Base-by-base conservation (phyloP, 192 early-diverging fungal species). In the Backusella liffmaniae region DNA sequence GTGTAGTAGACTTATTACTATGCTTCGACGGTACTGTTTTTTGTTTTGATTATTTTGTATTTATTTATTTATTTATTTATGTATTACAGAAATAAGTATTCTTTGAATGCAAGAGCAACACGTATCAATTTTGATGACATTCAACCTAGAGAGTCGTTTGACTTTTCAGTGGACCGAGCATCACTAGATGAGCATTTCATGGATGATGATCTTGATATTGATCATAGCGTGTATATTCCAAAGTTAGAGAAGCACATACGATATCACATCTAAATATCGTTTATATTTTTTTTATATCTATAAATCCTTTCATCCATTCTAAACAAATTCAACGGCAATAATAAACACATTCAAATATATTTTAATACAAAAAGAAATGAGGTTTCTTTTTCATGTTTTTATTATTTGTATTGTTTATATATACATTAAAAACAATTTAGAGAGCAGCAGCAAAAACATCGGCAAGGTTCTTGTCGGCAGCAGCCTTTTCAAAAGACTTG, bases 1-100 rank as follows among this genome's bases (percentile, higher is more conserved):
- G 76, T 85, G 87, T 23, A 86, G 88, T 73, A 77, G 92, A 16
- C 83, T 94, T 5, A 66, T 91, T 41, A 86, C 87, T 21, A 92
- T 91, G 83, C 65, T 92, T 32, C 84, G 88, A 42, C 91, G 91
- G 87, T 89, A 84, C 0, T 32, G 32, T 32, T 32, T 32, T 59
- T 84, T 75, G 46, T n/a, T 49, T n/a, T 49, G 21, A 29, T 62
- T 59, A 12, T 12, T 12, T 59, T 59, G 23, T 23, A 18, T 53
- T 21, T 49, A 13, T 18, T 18, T 49, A 18, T 49, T 49, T 18
- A 5, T 53, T 56, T 56, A 21, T 56, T 23, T 10, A 10, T 21
- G 18, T 56, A 26, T 26, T 51, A n/a, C 42, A 79, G 77, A 30
- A 79, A 79, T 26, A 73, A 79, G 66, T 51, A 79, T 37, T 74